These are phyloP conservation scores for Chlorella sp. DNA, from an alignment of 139 green algal genomes.

Conservation along the genomic window DNA sequence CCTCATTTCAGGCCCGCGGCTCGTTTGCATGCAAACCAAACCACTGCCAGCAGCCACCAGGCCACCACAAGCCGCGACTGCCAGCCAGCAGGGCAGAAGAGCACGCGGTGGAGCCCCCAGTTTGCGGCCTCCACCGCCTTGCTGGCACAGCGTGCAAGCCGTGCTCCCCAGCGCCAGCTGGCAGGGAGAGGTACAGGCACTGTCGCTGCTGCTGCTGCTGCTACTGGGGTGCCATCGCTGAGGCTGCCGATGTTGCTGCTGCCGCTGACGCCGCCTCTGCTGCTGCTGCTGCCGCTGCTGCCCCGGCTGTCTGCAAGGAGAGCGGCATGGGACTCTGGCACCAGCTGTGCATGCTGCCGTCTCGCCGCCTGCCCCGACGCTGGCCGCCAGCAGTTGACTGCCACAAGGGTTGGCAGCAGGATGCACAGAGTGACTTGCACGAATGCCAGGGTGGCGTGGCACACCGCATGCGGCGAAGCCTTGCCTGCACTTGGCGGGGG, in stretches of 20 bases:
- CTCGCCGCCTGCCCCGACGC: neutral
- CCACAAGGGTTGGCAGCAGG: neutral
- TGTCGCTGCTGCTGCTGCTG: neutral
- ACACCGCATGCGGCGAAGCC: neutral
- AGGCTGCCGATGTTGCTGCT: no score
- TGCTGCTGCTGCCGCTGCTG: no score
- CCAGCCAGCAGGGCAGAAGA: neutral
- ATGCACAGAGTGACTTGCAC: neutral
- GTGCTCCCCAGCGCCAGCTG: neutral
- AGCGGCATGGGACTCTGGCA: no score
- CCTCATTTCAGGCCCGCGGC: neutral
- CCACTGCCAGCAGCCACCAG: neutral
- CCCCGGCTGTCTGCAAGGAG: no score
- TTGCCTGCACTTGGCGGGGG: neutral
- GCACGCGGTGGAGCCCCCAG: neutral
- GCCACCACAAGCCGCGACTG: neutral
- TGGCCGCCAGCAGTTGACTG: neutral
- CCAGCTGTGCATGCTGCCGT: no score
- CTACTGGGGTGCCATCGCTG: neutral
- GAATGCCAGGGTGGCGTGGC: neutral
- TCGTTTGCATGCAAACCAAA: neutral
- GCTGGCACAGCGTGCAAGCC: neutral
- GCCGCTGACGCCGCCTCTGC: no score
- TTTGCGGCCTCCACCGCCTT: neutral
- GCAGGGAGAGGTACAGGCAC: neutral